A percentile compares a stretch with the other conserved stretches of the same genome.
Conservation (phyloP, 805 yeast species). For the Torulaspora indica region DNA sequence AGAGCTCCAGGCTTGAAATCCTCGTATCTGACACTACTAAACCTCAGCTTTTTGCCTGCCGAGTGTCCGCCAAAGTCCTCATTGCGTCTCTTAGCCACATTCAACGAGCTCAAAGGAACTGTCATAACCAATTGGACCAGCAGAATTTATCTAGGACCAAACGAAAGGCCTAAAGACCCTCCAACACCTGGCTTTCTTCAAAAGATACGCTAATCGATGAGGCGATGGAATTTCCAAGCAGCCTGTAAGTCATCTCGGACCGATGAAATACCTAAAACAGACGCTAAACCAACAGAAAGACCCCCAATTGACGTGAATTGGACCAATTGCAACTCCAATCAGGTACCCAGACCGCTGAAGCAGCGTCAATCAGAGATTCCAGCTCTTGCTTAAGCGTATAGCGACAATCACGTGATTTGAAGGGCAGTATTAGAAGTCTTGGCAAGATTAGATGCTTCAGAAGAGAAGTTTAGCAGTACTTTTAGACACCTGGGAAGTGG, state of each 20-base stretch:
- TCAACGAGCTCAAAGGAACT: not conserved
- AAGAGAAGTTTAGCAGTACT: not conserved
- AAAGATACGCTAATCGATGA: not conserved
- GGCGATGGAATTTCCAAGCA: not conserved
- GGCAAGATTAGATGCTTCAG: too few relatives aligned
- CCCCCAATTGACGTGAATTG: too few relatives aligned
- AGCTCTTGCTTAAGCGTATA: too few relatives aligned
- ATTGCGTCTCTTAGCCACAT: constrained; percentile 2
- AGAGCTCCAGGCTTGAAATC: constrained; percentile 45
- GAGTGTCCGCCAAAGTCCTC: not conserved
- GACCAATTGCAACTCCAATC: not conserved
- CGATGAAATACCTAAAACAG: not conserved
- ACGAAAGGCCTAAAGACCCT: not conserved
- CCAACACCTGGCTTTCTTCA: not conserved
- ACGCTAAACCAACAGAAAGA: not conserved
- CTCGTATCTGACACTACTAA: constrained; percentile 13
- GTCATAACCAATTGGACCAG: not conserved
- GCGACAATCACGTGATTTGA: too few relatives aligned
- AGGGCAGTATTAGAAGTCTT: too few relatives aligned
- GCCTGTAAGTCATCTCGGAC: not conserved
- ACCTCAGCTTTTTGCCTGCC: constrained; percentile 16
- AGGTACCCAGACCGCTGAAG: too few relatives aligned
- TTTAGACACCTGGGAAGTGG: not conserved
- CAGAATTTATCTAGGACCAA: too few relatives aligned
- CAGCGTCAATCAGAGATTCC: too few relatives aligned